Percentiles rank a stretch among this genome's conserved stretches.
Evolutionary conservation across 495 filamentous ascomycete species (phyloP).

Genomic region (Corynascus novoguineensis): DNA sequence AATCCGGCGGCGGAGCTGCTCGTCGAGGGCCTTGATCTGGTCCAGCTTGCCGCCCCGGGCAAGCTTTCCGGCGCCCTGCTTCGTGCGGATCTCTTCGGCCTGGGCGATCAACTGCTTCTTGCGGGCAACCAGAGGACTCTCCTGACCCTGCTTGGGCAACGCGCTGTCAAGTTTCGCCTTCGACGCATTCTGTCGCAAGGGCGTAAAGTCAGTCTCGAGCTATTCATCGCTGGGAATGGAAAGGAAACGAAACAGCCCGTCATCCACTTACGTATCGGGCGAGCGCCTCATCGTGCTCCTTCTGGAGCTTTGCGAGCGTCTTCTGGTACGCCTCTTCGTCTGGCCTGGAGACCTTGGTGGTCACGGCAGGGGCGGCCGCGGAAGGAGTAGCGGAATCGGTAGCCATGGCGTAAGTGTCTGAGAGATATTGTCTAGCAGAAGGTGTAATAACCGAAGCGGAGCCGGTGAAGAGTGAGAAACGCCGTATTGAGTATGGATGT

Average conservation of each 20-base stretch:
- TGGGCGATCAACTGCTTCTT: constrained; percentile 78
- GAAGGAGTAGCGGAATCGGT: constrained; percentile 37
- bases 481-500: no score
- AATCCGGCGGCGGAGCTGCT: constrained; percentile 72
- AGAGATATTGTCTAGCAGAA: background rate
- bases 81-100: constrained; percentile 63
- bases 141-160: constrained; percentile 60
- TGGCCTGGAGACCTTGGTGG: constrained; percentile 63
- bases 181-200: constrained; percentile 60
- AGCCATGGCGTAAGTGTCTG: constrained; percentile 26
- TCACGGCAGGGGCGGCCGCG: constrained; percentile 44
- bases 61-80: constrained; percentile 80
- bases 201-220: constrained; percentile 1
- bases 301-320: constrained; percentile 68
- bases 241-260: background rate
- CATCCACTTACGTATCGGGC: constrained; percentile 69
- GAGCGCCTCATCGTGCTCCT: constrained; percentile 68
- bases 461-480: background rate
- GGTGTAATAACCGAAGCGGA: background rate
- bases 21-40: constrained; percentile 79
- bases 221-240: background rate
- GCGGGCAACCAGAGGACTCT: constrained; percentile 54
- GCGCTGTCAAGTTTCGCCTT: constrained; percentile 79
- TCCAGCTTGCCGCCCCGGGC: constrained; percentile 69
- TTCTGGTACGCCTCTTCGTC: constrained; percentile 67